A percentile compares a stretch with the other conserved stretches of the same genome.
These are phyloP conservation scores for Calvatia gigantea DNA, from an alignment of 768 basidiomycete genomes.

Conservation along the genomic window DNA sequence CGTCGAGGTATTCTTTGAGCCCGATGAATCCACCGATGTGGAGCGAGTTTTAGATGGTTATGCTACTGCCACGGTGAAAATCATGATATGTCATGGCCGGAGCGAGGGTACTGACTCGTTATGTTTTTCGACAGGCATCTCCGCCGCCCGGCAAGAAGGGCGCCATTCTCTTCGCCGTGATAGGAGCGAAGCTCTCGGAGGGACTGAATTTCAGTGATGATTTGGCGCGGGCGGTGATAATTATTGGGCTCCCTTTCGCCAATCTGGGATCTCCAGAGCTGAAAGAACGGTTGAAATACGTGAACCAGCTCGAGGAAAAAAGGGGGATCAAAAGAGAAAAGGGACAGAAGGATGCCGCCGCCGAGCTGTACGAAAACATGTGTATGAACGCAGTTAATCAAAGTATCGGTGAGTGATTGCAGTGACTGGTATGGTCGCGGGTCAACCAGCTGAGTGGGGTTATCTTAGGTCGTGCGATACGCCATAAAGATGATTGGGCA, in stretches of 20 bases:
- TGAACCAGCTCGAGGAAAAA: conserved; percentile 55
- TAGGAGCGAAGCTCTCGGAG: conserved; percentile 97
- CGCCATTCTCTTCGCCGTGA: conserved; percentile 88
- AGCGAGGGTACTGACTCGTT: neutral
- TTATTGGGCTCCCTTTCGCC: conserved; percentile 91
- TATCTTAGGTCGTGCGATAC: conserved; percentile 79
- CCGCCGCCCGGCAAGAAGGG: conserved; percentile 42
- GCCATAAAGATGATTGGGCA: conserved; percentile 91
- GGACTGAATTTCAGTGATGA: conserved; percentile 78
- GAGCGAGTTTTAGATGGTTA: conserved; percentile 77
- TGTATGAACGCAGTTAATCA: conserved; percentile 97
- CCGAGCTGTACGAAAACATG: conserved; percentile 87
- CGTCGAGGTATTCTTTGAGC: conserved; percentile 83
- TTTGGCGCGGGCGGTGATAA: conserved; percentile 80
- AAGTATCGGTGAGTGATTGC: conserved; percentile 70
- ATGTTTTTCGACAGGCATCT: conserved; percentile 9
- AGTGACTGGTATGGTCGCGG: neutral
- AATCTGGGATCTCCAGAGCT: conserved; percentile 90
- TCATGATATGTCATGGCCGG: neutral
- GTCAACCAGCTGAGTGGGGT: neutral
- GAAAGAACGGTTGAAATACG: conserved; percentile 88
- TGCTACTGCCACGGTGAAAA: conserved; percentile 41
- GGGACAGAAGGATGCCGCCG: conserved; percentile 61
- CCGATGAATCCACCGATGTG: conserved; percentile 65
- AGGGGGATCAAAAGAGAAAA: conserved; percentile 26